Evolutionary conservation across 1,284 basidiomycete species (phyloP).

Genomic region (Papiliotrema nemorosa): DNA sequence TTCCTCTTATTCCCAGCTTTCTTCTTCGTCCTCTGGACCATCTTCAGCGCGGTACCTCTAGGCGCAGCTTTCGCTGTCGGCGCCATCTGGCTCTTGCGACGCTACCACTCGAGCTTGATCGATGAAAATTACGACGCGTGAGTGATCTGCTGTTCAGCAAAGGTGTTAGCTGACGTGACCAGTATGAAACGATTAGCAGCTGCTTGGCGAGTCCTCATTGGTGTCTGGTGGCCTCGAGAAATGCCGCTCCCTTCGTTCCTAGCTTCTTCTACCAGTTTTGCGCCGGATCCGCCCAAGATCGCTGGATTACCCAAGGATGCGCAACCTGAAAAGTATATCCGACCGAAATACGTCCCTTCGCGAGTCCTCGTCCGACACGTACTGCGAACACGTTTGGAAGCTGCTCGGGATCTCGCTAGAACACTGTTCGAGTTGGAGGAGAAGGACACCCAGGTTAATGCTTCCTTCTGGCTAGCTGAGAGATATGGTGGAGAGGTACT

Average conservation of each 20-base stretch:
- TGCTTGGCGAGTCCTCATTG: constrained; percentile 84
- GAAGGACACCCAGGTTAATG: constrained; percentile 29
- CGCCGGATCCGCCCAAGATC: constrained; percentile 38
- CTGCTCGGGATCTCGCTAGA: constrained; percentile 64
- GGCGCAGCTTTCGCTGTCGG: constrained; percentile 54
- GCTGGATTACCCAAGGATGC: constrained; percentile 32
- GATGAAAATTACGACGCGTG: constrained; percentile 75
- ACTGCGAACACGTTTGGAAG: constrained; percentile 71
- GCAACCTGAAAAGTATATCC: constrained; percentile 31
- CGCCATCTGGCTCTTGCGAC: constrained; percentile 66
- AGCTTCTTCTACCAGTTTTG: constrained; percentile 30
- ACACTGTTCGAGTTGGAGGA: constrained; percentile 66
- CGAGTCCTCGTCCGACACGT: constrained; percentile 80
- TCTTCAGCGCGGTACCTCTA: constrained; percentile 64
- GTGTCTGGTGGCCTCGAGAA: constrained; percentile 84
- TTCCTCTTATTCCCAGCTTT: constrained; percentile 72
- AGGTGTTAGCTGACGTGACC: constrained; percentile 1
- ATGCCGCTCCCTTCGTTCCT: constrained; percentile 70
- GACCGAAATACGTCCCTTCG: constrained; percentile 60
- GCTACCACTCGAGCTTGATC: constrained; percentile 61
- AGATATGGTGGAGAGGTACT: constrained; percentile 33
- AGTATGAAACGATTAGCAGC: constrained; percentile 68
- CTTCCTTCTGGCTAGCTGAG: constrained; percentile 45
- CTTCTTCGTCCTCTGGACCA: constrained; percentile 77
- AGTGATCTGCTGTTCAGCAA: constrained; percentile 32